Base-by-base conservation (phyloP, 1,284 basidiomycete species). In the Fistulinella staudtii region DNA sequence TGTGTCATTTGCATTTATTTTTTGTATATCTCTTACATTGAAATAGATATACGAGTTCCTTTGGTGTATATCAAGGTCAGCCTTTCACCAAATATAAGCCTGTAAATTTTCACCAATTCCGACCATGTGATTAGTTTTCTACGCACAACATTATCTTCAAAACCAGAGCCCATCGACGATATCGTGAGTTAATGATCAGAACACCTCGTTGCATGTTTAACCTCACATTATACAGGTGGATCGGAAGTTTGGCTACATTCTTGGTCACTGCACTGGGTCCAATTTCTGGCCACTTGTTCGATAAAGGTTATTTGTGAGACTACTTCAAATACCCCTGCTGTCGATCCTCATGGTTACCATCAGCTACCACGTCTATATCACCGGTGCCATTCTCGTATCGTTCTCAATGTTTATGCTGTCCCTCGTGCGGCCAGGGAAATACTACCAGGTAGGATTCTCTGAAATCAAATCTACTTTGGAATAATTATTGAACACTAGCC, bases 391-490 rank as follows among this genome's bases (percentile, higher is more conserved):
- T 11, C 37, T 69, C 4, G 51, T 60, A 20, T 60, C 49, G 17
- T 39, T 54, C 31, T 61, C 57, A 18, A 46, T 69, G 8, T 68
- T 69, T 47, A 21, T 69, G 63, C 43, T 70, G 17, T 71, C 70
- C n/a, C 51, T 70, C 15, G 60, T 60, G 9, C 50, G 63, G 28
- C 58, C 59, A 23, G 51, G 62, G 21, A 44, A 60, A 30, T 67
- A 61, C 37, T 71, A 71, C 15, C 69, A 68, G 50, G 57, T 65
- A 31, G 6, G 24, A 6, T 25, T 25, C 24, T 25, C 11, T 25
- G 24, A 25, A 25, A 11, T 6, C 24, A 7, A 25, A 7, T 25
- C 6, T 11, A 11, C 11, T 7, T 25, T n/a, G n/a, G n/a, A 6
- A 10, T n/a, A n/a, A 11, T 25, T 25, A 11, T 25, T 3, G 13